Conservation (phyloP, 2,329 filamentous ascomycete species). For the Diaporthe sp. region DNA sequence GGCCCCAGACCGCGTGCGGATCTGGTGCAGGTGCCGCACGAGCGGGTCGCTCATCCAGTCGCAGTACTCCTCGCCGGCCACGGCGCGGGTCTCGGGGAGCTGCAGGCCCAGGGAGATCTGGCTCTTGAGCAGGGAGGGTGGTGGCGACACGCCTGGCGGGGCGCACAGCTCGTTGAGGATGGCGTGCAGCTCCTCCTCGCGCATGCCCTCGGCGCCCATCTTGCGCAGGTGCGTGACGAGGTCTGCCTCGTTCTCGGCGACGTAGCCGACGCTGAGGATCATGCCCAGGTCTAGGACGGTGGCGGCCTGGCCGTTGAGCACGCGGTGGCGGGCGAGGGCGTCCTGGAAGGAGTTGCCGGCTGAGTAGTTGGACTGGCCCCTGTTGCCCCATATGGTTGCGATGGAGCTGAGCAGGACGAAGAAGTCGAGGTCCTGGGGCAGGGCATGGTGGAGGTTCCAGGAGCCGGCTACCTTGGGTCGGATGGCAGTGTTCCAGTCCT, state of each 20-base stretch:
- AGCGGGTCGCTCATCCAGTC: slow-evolving; percentile 45
- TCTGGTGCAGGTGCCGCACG: slow-evolving; percentile 44
- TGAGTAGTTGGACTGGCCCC: slow-evolving; percentile 35
- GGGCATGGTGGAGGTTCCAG: not conserved
- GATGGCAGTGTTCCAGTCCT: not conserved
- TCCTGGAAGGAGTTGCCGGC: slow-evolving; percentile 42
- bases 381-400: slow-evolving; percentile 13
- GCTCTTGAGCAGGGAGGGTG: slow-evolving; percentile 29
- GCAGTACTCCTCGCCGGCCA: slow-evolving; percentile 43
- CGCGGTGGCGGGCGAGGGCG: slow-evolving; percentile 43
- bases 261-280: slow-evolving; percentile 35
- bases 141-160: slow-evolving; percentile 53
- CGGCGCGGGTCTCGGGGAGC: slow-evolving; percentile 43
- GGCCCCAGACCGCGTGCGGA: slow-evolving; percentile 19
- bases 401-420: slow-evolving; percentile 36
- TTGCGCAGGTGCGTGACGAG: slow-evolving; percentile 43
- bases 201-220: slow-evolving; percentile 34
- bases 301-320: slow-evolving; percentile 43
- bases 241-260: slow-evolving; percentile 47
- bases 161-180: slow-evolving; percentile 46
- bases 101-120: slow-evolving; percentile 47
- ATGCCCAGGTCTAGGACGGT: slow-evolving; percentile 44
- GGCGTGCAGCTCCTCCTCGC: slow-evolving; percentile 37
- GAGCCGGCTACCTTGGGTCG: not conserved
- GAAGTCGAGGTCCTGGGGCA: slow-evolving; percentile 28